Base-by-base conservation (phyloP, 208 protist species). In the Strigomonas galati region DNA sequence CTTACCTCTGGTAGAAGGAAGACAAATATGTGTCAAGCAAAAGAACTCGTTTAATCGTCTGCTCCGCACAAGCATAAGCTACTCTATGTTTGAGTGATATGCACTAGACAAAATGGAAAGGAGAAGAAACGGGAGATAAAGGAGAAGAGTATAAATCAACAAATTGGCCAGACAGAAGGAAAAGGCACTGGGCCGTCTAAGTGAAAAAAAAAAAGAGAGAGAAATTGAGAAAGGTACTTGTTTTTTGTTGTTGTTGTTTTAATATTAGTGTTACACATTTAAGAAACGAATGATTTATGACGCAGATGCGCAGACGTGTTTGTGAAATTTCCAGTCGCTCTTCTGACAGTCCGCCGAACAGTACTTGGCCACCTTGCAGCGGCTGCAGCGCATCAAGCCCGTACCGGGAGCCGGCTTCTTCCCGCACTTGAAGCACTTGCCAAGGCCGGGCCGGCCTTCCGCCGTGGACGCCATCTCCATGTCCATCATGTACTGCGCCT, bases 281-380 rank as follows among this genome's bases (percentile, higher is more conserved):
- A 56, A 27, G 14, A 6, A 17, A 24, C 51, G 51, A 56, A 1
- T 27, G 6, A 31, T 28, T 43, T 27, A 27, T 30, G 62, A 21
- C 21, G 7, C 44, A 14, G 40, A 4, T 2, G 46, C 43, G 65
- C 86, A 89, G 48, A 87, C 76, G 56, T 76, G 52, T 67, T 83
- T 80, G 66, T 92, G 86, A 23, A 71, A 64, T 40, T 69, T 67
- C 83, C 83, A 92, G 37, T 88, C 81, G 23, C 65, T 71, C 59
- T 74, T 71, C 70, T 92, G 86, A 52, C 84, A 90, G 55, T 71
- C 72, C 28, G 71, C 51, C 44, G 55, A 75, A 81, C 86, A 92
- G 71, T 89, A 92, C 65, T 78, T 84, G 9, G 81, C 83, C 1
- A 87, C 65, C 59, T 86, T 87, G 76, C 86, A 92, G 21, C 81